phyloP scores from a whole-genome alignment of 441 rosid species.

The Macaranga tanarius region DNA sequence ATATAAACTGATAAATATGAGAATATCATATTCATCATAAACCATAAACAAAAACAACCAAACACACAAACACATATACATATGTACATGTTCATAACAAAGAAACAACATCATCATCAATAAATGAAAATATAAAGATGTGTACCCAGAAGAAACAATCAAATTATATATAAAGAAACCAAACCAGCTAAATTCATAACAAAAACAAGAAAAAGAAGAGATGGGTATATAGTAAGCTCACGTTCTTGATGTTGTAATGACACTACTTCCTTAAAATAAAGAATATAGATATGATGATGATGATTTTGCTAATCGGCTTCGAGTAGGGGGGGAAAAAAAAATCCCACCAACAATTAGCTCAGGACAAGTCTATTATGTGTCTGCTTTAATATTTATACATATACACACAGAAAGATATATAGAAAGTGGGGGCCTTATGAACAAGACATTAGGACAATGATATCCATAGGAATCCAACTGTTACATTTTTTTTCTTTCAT shows the following conservation, averaged over 20 bases:
- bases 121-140: slow-evolving; percentile 4
- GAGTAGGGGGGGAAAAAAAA: slow-evolving; percentile 42
- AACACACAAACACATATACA: background rate
- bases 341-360: slow-evolving; percentile 38
- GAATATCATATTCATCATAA: no score
- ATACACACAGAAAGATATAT: background rate
- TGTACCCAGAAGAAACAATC: no score
- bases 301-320: slow-evolving; percentile 40
- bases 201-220: background rate
- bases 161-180: background rate
- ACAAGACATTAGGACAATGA: slow-evolving; percentile 14
- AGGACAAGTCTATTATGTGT: slow-evolving; percentile 18
- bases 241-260: slow-evolving; percentile 31
- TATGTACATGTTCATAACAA: background rate
- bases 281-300: background rate
- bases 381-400: background rate
- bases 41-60: slow-evolving; percentile 5
- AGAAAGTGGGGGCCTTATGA: background rate
- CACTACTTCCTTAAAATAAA: background rate
- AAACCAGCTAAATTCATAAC: background rate
- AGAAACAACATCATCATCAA: background rate
- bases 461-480: slow-evolving; percentile 20
- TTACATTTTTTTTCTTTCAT: slow-evolving; percentile 20
- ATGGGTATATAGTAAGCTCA: slow-evolving; percentile 30
- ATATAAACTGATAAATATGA: no score